Evolutionary conservation across 2,329 filamentous ascomycete species (phyloP).

Genomic region (Verticillium alfalfae): DNA sequence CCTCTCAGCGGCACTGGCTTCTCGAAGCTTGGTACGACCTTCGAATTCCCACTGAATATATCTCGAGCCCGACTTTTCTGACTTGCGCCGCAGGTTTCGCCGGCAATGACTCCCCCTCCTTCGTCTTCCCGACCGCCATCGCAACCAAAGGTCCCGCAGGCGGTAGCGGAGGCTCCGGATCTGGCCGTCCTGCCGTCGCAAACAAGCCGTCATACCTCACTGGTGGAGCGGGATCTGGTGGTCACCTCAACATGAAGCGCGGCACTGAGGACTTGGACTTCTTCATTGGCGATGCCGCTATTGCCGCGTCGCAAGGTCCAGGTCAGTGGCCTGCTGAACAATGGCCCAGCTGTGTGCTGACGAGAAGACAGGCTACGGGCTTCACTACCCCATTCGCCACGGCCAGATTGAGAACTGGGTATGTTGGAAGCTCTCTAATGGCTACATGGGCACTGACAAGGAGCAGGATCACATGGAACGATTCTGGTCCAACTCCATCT

Average conservation of each 20-base stretch:
- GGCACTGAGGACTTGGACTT: constrained; percentile 97
- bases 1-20: constrained; percentile 88
- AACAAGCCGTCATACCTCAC: constrained; percentile 96
- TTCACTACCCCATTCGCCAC: constrained; percentile 96
- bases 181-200: constrained; percentile 81
- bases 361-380: constrained; percentile 65
- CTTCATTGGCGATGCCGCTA: constrained; percentile 96
- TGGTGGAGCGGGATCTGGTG: constrained; percentile 75
- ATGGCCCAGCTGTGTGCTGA: constrained; percentile 4
- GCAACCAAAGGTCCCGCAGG: constrained; percentile 80
- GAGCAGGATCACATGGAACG: constrained; percentile 93
- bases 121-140: constrained; percentile 98
- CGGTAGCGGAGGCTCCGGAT: constrained; percentile 69
- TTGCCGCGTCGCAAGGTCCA: constrained; percentile 76
- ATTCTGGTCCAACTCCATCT: constrained; percentile 99
- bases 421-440: constrained; percentile 21
- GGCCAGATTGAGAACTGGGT: constrained; percentile 99
- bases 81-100: constrained; percentile 68
- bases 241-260: constrained; percentile 84
- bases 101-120: constrained; percentile 97
- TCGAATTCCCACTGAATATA: constrained; percentile 6
- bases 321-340: constrained; percentile 40
- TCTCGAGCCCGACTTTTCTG: constrained; percentile 13
- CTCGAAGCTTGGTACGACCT: constrained; percentile 84
- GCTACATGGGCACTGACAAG: constrained; percentile 17